Base-by-base conservation (phyloP, 1,284 basidiomycete genomes). In the Neonothopanus nambi region DNA sequence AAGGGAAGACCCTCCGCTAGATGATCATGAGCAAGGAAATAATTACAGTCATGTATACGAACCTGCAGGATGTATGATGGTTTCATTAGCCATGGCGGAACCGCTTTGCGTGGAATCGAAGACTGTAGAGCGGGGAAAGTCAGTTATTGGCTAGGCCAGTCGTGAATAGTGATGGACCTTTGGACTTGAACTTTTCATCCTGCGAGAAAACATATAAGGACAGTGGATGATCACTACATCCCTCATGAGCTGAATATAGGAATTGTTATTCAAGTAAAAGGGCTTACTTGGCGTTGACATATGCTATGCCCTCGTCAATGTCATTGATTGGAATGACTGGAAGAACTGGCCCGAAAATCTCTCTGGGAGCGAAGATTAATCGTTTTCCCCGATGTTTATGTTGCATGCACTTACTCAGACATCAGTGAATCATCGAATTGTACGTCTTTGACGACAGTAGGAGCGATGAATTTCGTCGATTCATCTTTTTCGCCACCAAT, bases 261-360 rank as follows among this genome's bases (percentile, higher is more conserved):
- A 46, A 21, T 7, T 18, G 8, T 33, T 24, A 15, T n/a, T n/a
- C n/a, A n/a, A n/a, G n/a, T 13, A 26, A 35, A 41, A 42, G 17
- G 4, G 68, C 75, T 38, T 57, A 85, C 84, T 75, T 73, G 15
- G 66, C 65, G 62, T 89, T 90, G 53, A 93, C 78, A 57, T 85
- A 85, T 20, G 75, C 73, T 56, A 94, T 85, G 2, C 87, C 91
- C 42, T 82, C 84, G 30, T 93, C 87, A 11, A 93, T 57, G 56
- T 80, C 66, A 53, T 87, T 80, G 17, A 95, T 84, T 0, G 89
- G 81, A 0, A 96, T 74, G 48, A 97, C 79, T 5, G 92, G 87
- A 18, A 96, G 72, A 6, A 93, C 59, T 5, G 91, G 89, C 2
- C 89, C 91, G 65, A 93, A 91, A 15, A 90, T 75, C 63, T 91